A percentile compares a stretch with the other conserved stretches of the same genome.
These are phyloP conservation scores for Colletotrichum coccodes DNA, from an alignment of 2,329 filamentous ascomycete species.

Conservation along the genomic window DNA sequence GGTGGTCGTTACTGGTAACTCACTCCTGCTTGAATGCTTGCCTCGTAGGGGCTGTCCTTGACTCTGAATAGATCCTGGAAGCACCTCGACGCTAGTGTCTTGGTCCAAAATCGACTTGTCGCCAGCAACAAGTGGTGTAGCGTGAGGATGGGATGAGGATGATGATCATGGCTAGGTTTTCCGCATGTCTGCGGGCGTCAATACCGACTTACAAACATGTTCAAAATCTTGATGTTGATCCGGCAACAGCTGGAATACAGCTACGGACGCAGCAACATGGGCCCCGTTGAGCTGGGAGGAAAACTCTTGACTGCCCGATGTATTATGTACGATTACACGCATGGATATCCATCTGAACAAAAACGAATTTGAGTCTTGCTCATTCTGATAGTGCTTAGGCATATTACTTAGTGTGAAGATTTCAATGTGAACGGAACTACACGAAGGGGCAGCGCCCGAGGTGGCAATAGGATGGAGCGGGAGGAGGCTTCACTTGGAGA, in stretches of 20 bases:
- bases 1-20: conserved; percentile 63
- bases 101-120: neutral
- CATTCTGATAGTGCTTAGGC: neutral
- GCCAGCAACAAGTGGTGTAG: neutral
- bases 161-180: neutral
- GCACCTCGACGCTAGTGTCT: neutral
- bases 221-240: neutral
- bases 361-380: neutral
- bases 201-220: neutral
- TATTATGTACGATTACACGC: conserved; percentile 27
- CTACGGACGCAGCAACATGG: neutral
- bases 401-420: neutral
- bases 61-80: conserved; percentile 31
- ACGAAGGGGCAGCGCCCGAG: neutral
- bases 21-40: conserved; percentile 25
- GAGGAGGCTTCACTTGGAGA: neutral
- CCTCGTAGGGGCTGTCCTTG: conserved; percentile 33
- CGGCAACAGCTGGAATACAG: neutral
- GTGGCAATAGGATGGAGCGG: neutral
- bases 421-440: neutral
- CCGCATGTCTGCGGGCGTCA: neutral
- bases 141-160: neutral
- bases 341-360: conserved; percentile 19
- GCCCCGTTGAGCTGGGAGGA: neutral
- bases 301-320: neutral